Evolutionary conservation across 2,329 filamentous ascomycete species (phyloP), one percentile per base, ranked within the genome.

Genomic region (Cordyceps farinosa): DNA sequence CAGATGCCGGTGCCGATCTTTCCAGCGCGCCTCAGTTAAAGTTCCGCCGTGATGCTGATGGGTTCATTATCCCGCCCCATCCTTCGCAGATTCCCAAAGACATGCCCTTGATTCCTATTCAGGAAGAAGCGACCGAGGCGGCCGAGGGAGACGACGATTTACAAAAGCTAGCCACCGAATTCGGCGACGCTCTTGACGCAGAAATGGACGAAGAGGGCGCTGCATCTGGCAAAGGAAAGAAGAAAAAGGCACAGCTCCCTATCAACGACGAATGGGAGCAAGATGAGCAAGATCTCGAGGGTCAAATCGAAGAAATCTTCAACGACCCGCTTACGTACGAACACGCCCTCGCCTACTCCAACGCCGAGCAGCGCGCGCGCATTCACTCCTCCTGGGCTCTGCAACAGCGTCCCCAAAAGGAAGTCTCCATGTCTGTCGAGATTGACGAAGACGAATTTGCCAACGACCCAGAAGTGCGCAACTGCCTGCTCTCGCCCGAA

Each of bases 361-460:
- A 79, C 15, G 84, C 85, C 5, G 80, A 84, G 65, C 80, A 85
- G 65, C 78, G 82, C 27, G 84, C 83, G 2, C 77, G 78, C 6
- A 80, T 84, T 17, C 82, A 82, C 75, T 81, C 81, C 2, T 76
- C 82, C 56, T 80, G 81, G 73, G 81, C 80, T 34, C 77, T 83
- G 22, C 77, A 80, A 17, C 77, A 79, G 65, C 80, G 78, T 34
- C 81, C 80, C 1, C 75, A 71, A 38, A 81, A 77, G 68, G 76
- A 77, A 36, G 78, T 83, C 11, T 83, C 81, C 27, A 86, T 87
- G 79, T 81, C 84, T 32, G 81, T 84, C 7, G 86, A 90, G 60
- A 88, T 96, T 27, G 86, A 84, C 57, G 90, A 90, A 63, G 85
- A 90, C 63, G 93, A 97, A 71, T 97, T 98, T 70, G 90, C 88